Percentiles rank a stretch among this genome's conserved stretches.
phyloP scores from a whole-genome alignment of 441 rosid genomes.

The Mallotus repandus region DNA sequence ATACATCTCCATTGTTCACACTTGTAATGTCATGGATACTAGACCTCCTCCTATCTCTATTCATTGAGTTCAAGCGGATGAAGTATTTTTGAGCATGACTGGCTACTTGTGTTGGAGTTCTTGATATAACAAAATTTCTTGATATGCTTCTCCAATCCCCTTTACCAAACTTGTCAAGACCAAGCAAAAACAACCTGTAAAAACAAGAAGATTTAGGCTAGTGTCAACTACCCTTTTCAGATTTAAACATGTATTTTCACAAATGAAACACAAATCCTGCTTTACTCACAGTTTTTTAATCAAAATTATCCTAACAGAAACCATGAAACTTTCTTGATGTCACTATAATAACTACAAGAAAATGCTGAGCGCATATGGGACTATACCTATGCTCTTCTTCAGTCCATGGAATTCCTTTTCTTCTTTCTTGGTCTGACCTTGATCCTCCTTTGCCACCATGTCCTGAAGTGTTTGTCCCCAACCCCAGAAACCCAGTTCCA shows the following conservation, averaged over 20 bases:
- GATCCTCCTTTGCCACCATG: constrained; percentile 65
- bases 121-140: constrained; percentile 86
- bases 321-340: too few relatives aligned
- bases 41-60: constrained; percentile 90
- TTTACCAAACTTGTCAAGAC: constrained; percentile 93
- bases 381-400: constrained; percentile 94
- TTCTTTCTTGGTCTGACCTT: constrained; percentile 84
- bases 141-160: constrained; percentile 99
- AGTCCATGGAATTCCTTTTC: constrained; percentile 95
- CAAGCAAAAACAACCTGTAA: constrained; percentile 80
- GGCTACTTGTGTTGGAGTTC: constrained; percentile 97
- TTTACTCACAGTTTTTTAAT: too few relatives aligned
- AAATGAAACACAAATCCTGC: background rate
- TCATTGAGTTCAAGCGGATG: constrained; percentile 82
- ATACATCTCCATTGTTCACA: constrained; percentile 61
- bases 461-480: constrained; percentile 46
- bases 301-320: background rate
- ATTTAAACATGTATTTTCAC: background rate
- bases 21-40: constrained; percentile 96
- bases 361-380: background rate
- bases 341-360: too few relatives aligned
- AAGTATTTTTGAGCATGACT: constrained; percentile 96
- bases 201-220: background rate
- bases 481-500: constrained; percentile 46
- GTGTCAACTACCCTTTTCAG: background rate